A percentile compares a stretch with the other conserved stretches of the same genome.
These are phyloP conservation scores for Heracleum sosnowskyi DNA, from an alignment of 129 eudicot genomes.

Conservation along the genomic window DNA sequence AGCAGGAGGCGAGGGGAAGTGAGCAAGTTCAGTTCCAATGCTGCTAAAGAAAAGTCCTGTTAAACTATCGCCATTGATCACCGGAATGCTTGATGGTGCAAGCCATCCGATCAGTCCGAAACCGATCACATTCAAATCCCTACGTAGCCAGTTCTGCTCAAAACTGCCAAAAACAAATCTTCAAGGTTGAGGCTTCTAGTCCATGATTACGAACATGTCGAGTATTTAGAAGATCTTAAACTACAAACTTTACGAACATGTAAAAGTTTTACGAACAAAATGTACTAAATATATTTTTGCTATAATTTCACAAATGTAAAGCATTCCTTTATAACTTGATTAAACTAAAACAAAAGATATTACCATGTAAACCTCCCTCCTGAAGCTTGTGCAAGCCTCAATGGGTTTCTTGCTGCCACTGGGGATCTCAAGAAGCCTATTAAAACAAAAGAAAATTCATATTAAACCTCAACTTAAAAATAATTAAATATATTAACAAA, in stretches of 20 bases:
- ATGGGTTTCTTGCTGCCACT: constrained; percentile 51
- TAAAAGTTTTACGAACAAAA: not conserved
- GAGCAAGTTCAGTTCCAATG: constrained; percentile 89
- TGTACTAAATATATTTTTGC: too few species aligned
- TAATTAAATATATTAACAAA: too few species aligned
- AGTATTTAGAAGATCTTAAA: not conserved
- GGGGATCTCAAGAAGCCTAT: constrained; percentile 55
- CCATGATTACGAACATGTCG: too few species aligned
- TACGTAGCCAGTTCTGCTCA: constrained; percentile 82
- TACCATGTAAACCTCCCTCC: constrained; percentile 78
- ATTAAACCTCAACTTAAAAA: not conserved
- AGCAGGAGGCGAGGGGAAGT: constrained; percentile 93
- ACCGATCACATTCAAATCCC: constrained; percentile 87
- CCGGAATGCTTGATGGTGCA: constrained; percentile 88
- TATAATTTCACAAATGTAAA: too few species aligned
- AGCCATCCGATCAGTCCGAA: constrained; percentile 93
- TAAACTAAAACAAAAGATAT: not conserved
- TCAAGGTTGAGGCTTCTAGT: not conserved
- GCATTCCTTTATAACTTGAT: too few species aligned
- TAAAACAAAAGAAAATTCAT: constrained; percentile 8
- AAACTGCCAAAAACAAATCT: constrained; percentile 31
- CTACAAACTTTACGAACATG: not conserved
- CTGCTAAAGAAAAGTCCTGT: constrained; percentile 72
- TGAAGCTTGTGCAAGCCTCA: constrained; percentile 50
- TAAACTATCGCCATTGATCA: constrained; percentile 75